Evolutionary conservation across 1,284 basidiomycete species (phyloP), one percentile per base, ranked within the genome.

Genomic region (Rhodotorula sp.): DNA sequence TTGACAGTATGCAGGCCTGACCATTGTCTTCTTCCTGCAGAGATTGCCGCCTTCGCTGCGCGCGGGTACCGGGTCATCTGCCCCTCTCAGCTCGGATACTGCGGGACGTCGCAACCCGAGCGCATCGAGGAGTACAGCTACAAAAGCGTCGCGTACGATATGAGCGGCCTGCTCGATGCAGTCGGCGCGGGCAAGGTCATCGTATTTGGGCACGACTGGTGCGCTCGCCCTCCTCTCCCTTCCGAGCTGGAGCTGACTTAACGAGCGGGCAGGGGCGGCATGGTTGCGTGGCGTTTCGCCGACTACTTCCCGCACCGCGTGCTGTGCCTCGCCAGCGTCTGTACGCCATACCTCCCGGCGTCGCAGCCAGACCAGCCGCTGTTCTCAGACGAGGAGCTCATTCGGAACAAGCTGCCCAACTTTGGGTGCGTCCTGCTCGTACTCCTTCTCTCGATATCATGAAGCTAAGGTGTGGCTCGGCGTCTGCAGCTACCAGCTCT

Each of bases 161-260:
- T 78, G 58, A 69, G 76, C 51, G 58, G 57, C 2, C 32, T 78
- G 0, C 62, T 78, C 22, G 64, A 76, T 32, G 61, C 62, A 3
- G 46, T 71, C 29, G 70, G 66, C 2, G 70, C 66, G 0, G 66
- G 66, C 2, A 67, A 71, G 50, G 71, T 78, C 13, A 53, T 76
- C 32, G 66, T 78, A 0, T 63, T 77, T 25, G 78, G 78, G 3
- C 78, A 78, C 59, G 76, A 78, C 66, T 78, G 78, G 76, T 72
- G 39, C 39, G 73, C 25, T 32, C 21, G 27, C 5, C n/a, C 17
- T 8, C n/a, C 4, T 7, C 19, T 21, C 36, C 29, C 12, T 12
- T n/a, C n/a, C 29, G 2, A 19, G 1, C 9, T 12, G 29, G 29
- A 9, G 3, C 29, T 10, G 9, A 22, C 32, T 7, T 29, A 8